Evolutionary conservation across 2,329 filamentous ascomycete species (phyloP).

Genomic region (Xylaria sp.): DNA sequence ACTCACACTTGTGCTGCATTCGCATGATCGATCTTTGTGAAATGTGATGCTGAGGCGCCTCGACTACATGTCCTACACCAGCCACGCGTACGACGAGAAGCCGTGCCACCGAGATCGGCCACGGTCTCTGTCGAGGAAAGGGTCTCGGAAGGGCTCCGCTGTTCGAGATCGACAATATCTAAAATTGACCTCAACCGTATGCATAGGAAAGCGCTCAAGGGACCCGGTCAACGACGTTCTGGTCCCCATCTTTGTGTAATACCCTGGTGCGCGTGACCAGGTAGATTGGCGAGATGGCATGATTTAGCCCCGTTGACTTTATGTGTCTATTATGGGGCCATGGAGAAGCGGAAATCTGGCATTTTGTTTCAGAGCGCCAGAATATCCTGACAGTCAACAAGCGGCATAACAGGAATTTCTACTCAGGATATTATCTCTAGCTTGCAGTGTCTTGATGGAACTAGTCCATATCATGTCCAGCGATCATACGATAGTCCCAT

Average conservation of each 20-base stretch:
- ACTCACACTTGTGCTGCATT: constrained; percentile 31
- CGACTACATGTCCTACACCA: constrained; percentile 32
- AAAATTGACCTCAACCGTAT: constrained; percentile 28
- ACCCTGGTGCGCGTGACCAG: constrained; percentile 28
- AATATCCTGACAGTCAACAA: constrained; percentile 12
- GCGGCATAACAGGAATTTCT: constrained; percentile 1
- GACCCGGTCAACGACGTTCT: constrained; percentile 18
- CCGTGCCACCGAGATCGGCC: constrained; percentile 34
- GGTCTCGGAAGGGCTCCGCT: constrained; percentile 14
- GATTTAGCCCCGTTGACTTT: constrained; percentile 20
- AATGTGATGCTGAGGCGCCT: constrained; percentile 33
- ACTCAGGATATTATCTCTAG: constrained; percentile 18
- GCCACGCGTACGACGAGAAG: constrained; percentile 32
- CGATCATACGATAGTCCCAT: constrained; percentile 19
- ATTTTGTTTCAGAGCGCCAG: constrained; percentile 21
- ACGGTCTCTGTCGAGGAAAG: constrained; percentile 11
- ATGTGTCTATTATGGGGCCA: constrained; percentile 22
- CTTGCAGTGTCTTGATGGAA: constrained; percentile 23
- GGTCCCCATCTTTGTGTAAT: constrained; percentile 24
- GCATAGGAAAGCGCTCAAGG: constrained; percentile 11
- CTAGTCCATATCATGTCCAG: constrained; percentile 8
- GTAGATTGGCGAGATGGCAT: constrained; percentile 35
- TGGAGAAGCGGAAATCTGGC: constrained; percentile 14
- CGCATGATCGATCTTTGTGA: constrained; percentile 39
- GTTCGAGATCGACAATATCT: constrained; percentile 27